phyloP scores from a whole-genome alignment of 257 asterid species.

The Cinchona pubescens region DNA sequence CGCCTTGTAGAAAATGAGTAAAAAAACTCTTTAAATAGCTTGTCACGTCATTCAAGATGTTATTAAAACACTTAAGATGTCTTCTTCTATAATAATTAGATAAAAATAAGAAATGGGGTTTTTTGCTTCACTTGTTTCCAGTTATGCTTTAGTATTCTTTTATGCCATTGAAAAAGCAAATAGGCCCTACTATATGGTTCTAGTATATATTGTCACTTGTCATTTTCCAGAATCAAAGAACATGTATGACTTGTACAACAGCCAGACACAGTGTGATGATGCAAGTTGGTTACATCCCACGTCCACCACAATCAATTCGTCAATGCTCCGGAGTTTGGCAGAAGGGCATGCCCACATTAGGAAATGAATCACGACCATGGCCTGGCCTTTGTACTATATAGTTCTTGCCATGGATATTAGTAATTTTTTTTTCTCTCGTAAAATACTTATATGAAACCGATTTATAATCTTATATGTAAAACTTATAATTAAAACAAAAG shows the following conservation, averaged over 20 bases:
- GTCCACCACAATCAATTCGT: conserved; percentile 19
- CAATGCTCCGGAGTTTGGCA: conserved; percentile 9
- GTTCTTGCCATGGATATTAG: neutral
- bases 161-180: neutral
- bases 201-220: neutral
- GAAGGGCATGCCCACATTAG: conserved; percentile 12
- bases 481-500: too few relatives aligned
- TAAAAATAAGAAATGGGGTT: neutral
- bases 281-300: neutral
- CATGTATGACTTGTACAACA: neutral
- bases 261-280: neutral
- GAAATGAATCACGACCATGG: conserved; percentile 18
- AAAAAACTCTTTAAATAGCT: too few relatives aligned
- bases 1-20: too few relatives aligned
- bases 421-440: too few relatives aligned
- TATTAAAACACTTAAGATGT: too few relatives aligned
- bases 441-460: too few relatives aligned
- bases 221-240: neutral
- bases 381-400: conserved; percentile 3
- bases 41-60: too few relatives aligned
- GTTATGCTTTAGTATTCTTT: neutral
- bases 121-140: neutral
- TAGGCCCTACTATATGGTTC: neutral
- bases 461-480: too few relatives aligned
- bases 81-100: too few relatives aligned